A percentile compares a stretch with the other conserved stretches of the same genome.
Conservation (phyloP, 768 basidiomycete genomes). For the Vishniacozyma victoriae region DNA sequence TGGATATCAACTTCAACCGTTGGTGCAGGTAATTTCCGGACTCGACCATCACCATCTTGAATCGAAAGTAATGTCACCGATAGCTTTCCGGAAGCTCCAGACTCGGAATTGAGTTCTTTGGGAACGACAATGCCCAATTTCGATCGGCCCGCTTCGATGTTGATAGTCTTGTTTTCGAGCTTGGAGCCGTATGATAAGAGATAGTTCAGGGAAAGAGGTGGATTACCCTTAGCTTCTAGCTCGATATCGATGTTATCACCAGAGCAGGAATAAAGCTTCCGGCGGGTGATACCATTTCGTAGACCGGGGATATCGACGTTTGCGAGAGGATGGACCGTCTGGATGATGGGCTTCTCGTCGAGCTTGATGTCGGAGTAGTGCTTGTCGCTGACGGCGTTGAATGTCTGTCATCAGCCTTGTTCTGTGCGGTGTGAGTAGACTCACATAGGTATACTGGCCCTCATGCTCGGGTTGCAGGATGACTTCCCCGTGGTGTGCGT, state of each 20-base stretch:
- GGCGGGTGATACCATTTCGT: conserved; percentile 10
- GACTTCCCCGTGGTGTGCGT: conserved; percentile 67
- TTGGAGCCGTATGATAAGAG: conserved; percentile 18
- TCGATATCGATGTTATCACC: conserved; percentile 69
- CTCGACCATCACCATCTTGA: conserved; percentile 83
- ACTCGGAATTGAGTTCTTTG: conserved; percentile 11
- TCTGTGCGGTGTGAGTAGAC: not conserved
- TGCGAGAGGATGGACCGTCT: conserved; percentile 83
- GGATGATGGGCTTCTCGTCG: conserved; percentile 68
- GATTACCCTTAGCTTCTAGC: conserved; percentile 81
- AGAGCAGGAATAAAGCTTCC: conserved; percentile 58
- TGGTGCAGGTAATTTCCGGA: conserved; percentile 65
- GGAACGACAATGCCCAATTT: conserved; percentile 54
- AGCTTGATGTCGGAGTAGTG: conserved; percentile 74
- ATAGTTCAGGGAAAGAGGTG: conserved; percentile 82
- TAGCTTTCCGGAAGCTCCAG: conserved; percentile 31
- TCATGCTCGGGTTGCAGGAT: conserved; percentile 80
- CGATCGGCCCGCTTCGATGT: conserved; percentile 54
- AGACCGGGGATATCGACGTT: conserved; percentile 26
- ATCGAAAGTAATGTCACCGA: conserved; percentile 58
- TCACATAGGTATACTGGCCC: conserved; percentile 75
- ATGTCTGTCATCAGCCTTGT: conserved; percentile 45
- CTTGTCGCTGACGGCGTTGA: conserved; percentile 70
- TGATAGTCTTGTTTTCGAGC: conserved; percentile 26
- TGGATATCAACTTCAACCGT: conserved; percentile 79